A percentile compares a stretch with the other conserved stretches of the same genome.
Conservation (phyloP, 768 basidiomycete genomes). For the Mycena floridula region DNA sequence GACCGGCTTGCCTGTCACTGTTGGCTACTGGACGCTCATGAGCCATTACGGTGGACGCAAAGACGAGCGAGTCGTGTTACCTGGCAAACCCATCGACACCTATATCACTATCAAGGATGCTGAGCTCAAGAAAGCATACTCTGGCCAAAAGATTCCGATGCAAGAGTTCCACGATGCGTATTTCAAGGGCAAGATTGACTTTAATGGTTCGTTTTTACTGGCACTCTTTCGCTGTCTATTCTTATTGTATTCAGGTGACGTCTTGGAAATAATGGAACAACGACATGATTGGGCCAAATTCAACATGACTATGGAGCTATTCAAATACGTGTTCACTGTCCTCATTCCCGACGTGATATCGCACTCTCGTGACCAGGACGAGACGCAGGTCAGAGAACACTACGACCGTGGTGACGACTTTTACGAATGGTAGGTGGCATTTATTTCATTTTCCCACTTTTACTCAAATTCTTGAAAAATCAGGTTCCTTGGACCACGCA, state of each 20-base stretch:
- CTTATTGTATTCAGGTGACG: constrained; percentile 49
- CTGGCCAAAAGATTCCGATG: constrained; percentile 91
- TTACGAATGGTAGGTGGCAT: constrained; percentile 3
- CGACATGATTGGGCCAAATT: constrained; percentile 96
- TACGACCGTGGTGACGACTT: constrained; percentile 69
- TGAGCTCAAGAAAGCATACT: constrained; percentile 73
- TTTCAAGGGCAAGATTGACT: constrained; percentile 93
- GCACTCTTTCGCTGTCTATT: constrained; percentile 2
- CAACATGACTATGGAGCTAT: constrained; percentile 83
- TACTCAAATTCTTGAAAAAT: constrained; percentile 1
- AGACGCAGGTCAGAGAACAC: constrained; percentile 92
- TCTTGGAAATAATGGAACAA: constrained; percentile 88
- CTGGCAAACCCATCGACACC: constrained; percentile 79
- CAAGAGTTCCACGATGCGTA: constrained; percentile 97
- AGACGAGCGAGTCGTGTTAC: constrained; percentile 81
- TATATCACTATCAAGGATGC: constrained; percentile 89
- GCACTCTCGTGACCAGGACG: constrained; percentile 88
- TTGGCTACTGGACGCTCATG: constrained; percentile 88
- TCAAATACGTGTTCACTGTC: constrained; percentile 87
- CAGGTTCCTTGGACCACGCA: constrained; percentile 96
- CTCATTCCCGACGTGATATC: constrained; percentile 91
- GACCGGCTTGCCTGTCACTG: constrained; percentile 67
- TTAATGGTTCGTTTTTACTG: constrained; percentile 63
- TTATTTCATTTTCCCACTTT: background rate
- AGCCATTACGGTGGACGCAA: constrained; percentile 74